These are phyloP conservation scores for Trichaptum fuscoviolaceum DNA, from an alignment of 768 basidiomycete species.

Conservation along the genomic window DNA sequence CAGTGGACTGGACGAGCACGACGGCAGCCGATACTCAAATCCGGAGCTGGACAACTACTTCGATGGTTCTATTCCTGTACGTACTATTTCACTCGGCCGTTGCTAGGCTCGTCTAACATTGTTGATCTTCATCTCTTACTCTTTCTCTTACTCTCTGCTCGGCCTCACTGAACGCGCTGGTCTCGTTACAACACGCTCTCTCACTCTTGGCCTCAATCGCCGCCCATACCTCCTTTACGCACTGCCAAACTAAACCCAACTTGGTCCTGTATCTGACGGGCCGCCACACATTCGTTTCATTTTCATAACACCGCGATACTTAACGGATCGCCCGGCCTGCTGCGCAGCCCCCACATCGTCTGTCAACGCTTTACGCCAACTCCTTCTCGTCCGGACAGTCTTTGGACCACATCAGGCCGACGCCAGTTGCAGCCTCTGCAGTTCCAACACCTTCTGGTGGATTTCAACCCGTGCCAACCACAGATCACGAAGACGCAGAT, in stretches of 20 bases:
- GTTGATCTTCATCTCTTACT: too few species aligned
- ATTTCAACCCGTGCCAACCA: not conserved
- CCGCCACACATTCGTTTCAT: not conserved
- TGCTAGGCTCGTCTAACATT: not conserved
- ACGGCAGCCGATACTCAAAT: not conserved
- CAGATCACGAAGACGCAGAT: not conserved
- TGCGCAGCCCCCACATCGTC: conserved; percentile 6
- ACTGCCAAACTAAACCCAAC: not conserved
- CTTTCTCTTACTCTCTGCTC: not conserved
- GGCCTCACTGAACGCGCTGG: not conserved
- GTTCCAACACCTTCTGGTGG: not conserved
- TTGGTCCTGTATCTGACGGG: not conserved
- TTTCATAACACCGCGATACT: not conserved
- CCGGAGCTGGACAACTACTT: conserved; percentile 5
- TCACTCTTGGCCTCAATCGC: not conserved
- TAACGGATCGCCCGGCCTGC: not conserved
- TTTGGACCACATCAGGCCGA: not conserved
- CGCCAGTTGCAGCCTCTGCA: not conserved
- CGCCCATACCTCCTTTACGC: too few species aligned
- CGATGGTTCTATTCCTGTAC: conserved; percentile 1
- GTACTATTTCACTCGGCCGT: not conserved
- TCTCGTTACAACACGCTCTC: not conserved
- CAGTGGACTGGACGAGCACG: not conserved
- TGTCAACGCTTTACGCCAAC: conserved; percentile 3
- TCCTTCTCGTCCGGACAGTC: not conserved